Evolutionary conservation across 108 stramenopile genomes (phyloP), one percentile per base, ranked within the genome.

Genomic region (Cyclotella cryptica): DNA sequence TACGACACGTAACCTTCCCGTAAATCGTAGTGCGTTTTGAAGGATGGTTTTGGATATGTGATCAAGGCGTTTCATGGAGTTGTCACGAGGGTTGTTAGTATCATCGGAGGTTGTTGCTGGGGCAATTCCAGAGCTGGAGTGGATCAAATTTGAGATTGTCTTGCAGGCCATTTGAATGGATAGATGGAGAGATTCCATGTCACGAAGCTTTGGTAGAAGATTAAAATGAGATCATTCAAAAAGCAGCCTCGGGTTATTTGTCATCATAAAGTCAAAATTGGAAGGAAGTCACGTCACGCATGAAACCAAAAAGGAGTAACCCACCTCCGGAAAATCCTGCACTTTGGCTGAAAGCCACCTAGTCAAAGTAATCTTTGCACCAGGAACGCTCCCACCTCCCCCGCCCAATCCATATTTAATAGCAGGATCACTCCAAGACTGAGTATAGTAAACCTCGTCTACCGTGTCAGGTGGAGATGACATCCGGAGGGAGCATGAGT

Each of bases 61-160:
- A 84, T 99, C 98, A 13, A 99, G 90, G 69, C 98, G 97, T 90
- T 98, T 98, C 90, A 97, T 96, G 58, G 82, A 83, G 39, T 87
- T 87, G 74, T 98, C 96, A 10, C 96, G 85, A 27, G 92, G 88
- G 86, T 97, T 62, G 62, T 41, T 69, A 55, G 43, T 49, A 51
- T 14, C 21, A 62, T 68, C 28, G 51, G 70, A 64, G 46, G 79
- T 77, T 27, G 89, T 84, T 12, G 89, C 28, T 13, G 46, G 71
- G 11, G 71, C 71, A 5, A 72, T 72, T 13, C 71, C 71, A 8
- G 71, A 72, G 29, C 53, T 81, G 27, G 89, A 83, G 85, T 91
- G 88, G 71, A 96, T 93, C 9, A 96, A 66, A 45, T 89, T 92
- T 41, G 96, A 89, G 70, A 99, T 98, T 10, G 97, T 95, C 85